Conservation (phyloP, 441 rosid species). For the Erodium moschatum region DNA sequence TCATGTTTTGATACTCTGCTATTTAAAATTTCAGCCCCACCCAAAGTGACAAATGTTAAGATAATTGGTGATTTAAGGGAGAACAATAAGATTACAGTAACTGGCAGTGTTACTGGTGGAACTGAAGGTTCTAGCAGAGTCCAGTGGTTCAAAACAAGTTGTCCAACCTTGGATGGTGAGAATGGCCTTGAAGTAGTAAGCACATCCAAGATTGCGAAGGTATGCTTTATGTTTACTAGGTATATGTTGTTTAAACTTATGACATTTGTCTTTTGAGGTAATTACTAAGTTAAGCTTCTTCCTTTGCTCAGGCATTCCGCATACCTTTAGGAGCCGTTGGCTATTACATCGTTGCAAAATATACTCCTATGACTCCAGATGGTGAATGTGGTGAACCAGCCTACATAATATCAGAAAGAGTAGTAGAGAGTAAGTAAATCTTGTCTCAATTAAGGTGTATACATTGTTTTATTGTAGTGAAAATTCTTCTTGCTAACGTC, state of each 20-base stretch:
- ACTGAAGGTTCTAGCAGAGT: conserved; percentile 91
- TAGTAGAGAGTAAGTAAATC: conserved; percentile 66
- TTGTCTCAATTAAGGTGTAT: not conserved
- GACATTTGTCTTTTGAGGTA: conserved; percentile 14
- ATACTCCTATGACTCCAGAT: conserved; percentile 78
- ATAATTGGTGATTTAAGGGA: conserved; percentile 84
- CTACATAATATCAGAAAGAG: conserved; percentile 61
- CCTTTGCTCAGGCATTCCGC: conserved; percentile 65
- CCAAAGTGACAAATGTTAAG: conserved; percentile 76
- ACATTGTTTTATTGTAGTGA: not conserved
- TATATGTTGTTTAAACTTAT: not conserved
- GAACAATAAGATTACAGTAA: conserved; percentile 76
- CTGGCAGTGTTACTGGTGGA: conserved; percentile 84
- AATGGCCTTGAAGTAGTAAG: conserved; percentile 75
- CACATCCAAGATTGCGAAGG: conserved; percentile 86
- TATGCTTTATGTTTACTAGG: conserved; percentile 21
- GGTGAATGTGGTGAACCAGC: conserved; percentile 89
- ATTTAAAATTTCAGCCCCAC: conserved; percentile 63
- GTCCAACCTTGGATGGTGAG: conserved; percentile 45
- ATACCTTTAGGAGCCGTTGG: conserved; percentile 96
- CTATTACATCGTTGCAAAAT: conserved; percentile 68
- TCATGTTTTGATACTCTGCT: conserved; percentile 21
- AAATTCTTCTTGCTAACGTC: not conserved
- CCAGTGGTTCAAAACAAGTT: conserved; percentile 84
- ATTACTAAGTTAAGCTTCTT: conserved; percentile 27